These are phyloP conservation scores for Hemerocallis citrina DNA, from an alignment of 106 monocot genomes.

Conservation along the genomic window DNA sequence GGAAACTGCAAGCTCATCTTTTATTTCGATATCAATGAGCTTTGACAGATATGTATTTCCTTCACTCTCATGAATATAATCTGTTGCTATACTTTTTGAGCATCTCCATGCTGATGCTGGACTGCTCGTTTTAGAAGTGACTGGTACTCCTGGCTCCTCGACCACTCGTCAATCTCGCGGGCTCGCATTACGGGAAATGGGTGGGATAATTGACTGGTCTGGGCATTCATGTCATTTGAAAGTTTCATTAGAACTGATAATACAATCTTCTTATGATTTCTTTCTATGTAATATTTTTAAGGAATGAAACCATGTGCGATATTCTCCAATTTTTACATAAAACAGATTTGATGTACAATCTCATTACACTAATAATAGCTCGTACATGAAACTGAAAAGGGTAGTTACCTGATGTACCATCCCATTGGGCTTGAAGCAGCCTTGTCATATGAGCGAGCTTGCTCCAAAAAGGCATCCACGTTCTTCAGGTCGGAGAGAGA, in stretches of 20 bases:
- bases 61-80: no score
- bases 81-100: conserved; percentile 12
- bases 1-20: no score
- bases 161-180: conserved; percentile 83
- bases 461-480: conserved; percentile 85
- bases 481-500: conserved; percentile 79
- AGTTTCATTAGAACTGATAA: no score
- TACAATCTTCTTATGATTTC: no score
- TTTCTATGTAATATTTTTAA: no score
- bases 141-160: conserved; percentile 66
- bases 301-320: no score
- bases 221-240: conserved; percentile 87
- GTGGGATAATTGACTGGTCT: conserved; percentile 75
- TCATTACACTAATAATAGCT: conserved; percentile 70
- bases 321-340: no score
- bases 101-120: conserved; percentile 12
- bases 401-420: conserved; percentile 90
- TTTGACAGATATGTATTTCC: no score
- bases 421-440: no score
- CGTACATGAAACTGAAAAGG: conserved; percentile 29
- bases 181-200: conserved; percentile 78
- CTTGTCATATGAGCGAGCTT: no score
- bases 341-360: conserved; percentile 99
- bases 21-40: no score
- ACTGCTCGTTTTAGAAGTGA: no score